Conservation (phyloP, 495 filamentous ascomycete species). For the Podospora appendiculata region DNA sequence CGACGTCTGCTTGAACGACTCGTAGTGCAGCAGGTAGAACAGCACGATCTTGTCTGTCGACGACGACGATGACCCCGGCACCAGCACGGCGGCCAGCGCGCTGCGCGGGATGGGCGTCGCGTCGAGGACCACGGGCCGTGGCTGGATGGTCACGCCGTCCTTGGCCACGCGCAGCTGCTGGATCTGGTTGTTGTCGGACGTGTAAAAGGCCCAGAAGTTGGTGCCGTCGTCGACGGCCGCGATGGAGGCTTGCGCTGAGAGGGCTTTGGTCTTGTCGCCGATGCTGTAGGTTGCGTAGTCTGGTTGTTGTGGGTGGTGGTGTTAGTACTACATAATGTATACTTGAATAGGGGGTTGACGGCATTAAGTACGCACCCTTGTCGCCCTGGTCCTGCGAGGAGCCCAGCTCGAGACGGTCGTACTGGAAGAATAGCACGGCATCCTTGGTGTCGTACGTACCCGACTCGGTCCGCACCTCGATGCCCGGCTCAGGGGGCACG, state of each 20-base stretch:
- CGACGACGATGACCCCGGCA: background rate
- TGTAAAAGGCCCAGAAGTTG: slow-evolving; percentile 3
- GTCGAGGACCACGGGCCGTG: background rate
- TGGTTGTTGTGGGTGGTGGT: background rate
- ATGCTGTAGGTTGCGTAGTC: slow-evolving; percentile 4
- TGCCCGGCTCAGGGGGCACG: background rate
- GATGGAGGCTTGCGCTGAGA: background rate
- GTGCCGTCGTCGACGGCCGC: slow-evolving; percentile 1
- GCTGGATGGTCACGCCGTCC: background rate
- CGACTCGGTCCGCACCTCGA: background rate
- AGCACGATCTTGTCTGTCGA: background rate
- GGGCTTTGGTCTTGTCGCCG: background rate
- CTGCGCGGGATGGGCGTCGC: background rate
- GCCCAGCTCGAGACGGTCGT: slow-evolving; percentile 1
- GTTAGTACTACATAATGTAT: background rate
- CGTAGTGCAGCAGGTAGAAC: slow-evolving; percentile 2
- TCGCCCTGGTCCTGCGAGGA: background rate
- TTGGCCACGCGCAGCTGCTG: background rate
- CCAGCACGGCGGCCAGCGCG: background rate
- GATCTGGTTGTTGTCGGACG: background rate
- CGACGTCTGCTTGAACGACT: background rate
- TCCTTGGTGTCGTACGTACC: background rate
- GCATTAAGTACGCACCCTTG: background rate
- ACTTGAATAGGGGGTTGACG: background rate
- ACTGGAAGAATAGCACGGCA: slow-evolving; percentile 2